These are phyloP conservation scores for Scenedesmus sp. DNA, from an alignment of 163 green algal species.

Conservation along the genomic window DNA sequence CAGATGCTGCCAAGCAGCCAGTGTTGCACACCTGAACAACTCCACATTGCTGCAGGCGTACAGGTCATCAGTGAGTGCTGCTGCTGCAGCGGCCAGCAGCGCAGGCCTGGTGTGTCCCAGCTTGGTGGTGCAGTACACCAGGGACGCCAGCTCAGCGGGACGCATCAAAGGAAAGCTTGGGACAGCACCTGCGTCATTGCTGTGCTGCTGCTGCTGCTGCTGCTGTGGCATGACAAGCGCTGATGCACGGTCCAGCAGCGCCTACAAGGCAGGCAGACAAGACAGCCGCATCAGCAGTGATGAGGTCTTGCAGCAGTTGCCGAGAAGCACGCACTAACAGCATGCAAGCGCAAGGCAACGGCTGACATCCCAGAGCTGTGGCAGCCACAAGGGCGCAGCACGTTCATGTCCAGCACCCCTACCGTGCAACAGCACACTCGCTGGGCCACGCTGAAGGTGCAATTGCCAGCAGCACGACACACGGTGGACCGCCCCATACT, in stretches of 20 bases:
- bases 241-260: conserved; percentile 10
- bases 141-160: conserved; percentile 5
- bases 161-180: not conserved
- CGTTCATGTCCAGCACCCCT: too few species aligned
- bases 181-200: not conserved
- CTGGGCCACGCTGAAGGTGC: too few species aligned
- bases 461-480: too few species aligned
- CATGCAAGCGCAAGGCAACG: not conserved
- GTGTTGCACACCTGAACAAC: conserved; percentile 24
- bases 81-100: conserved; percentile 43
- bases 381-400: too few species aligned
- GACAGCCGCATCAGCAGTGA: not conserved
- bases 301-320: not conserved
- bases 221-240: conserved; percentile 1
- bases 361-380: too few species aligned
- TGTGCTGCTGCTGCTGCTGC: conserved; percentile 11
- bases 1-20: not conserved
- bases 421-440: too few species aligned
- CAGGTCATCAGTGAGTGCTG: conserved; percentile 4
- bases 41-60: conserved; percentile 38
- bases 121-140: conserved; percentile 32
- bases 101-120: conserved; percentile 6
- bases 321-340: not conserved
- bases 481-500: not conserved
- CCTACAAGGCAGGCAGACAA: not conserved